phyloP scores from a whole-genome alignment of 768 basidiomycete species.

The Leccinum broughii region DNA sequence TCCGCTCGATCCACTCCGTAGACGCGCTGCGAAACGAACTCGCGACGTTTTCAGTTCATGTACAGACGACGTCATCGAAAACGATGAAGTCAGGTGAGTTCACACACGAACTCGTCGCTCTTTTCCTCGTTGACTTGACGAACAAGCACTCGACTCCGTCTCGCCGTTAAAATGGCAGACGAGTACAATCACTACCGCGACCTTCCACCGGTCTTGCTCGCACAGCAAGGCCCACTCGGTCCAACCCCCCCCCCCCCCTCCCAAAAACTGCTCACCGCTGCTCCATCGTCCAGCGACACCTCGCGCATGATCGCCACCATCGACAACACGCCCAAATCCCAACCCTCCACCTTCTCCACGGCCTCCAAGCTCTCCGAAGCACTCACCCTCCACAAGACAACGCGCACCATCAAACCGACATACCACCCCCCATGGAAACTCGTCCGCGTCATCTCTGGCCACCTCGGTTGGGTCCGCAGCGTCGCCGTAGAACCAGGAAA shows the following conservation, averaged over 20 bases:
- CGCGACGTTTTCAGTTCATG: constrained; percentile 67
- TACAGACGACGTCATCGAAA: constrained; percentile 56
- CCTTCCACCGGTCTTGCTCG: constrained; percentile 75
- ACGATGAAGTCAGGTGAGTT: constrained; percentile 66
- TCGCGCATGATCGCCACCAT: constrained; percentile 71
- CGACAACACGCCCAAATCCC: constrained; percentile 67
- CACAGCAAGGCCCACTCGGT: constrained; percentile 80
- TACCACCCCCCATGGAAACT: constrained; percentile 98
- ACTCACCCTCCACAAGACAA: constrained; percentile 89
- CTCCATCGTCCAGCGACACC: constrained; percentile 45
- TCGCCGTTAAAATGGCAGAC: constrained; percentile 84
- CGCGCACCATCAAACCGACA: constrained; percentile 89
- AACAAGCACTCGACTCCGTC: constrained; percentile 58
- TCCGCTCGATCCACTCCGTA: constrained; percentile 59
- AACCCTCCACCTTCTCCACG: constrained; percentile 71
- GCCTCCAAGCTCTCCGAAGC: constrained; percentile 78
- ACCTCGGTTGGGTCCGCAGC: constrained; percentile 96
- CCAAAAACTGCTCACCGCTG: constrained; percentile 72
- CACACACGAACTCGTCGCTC: not conserved
- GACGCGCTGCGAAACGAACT: constrained; percentile 67
- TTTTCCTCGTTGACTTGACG: not conserved
- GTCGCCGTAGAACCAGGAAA: constrained; percentile 98
- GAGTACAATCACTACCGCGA: constrained; percentile 88
- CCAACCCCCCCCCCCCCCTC: constrained; percentile 63
- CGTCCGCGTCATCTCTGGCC: constrained; percentile 93